Evolutionary conservation across 805 yeast species (phyloP).

Genomic region (Brettanomyces custersianus): DNA sequence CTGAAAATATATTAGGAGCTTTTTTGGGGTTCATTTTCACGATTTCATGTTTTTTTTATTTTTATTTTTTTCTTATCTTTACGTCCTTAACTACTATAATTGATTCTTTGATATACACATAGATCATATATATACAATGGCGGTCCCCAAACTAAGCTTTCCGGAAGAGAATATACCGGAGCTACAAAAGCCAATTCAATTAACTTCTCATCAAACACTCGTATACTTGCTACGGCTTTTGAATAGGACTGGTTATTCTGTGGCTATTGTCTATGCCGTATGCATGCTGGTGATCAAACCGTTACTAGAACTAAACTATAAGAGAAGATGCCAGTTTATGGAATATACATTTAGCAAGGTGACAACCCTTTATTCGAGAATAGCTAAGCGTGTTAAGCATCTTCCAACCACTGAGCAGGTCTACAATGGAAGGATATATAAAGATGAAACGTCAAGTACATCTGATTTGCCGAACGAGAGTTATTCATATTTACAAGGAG

Average conservation of each 20-base stretch:
- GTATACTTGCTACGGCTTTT: conserved; percentile 22
- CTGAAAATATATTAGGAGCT: neutral
- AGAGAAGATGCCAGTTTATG: conserved; percentile 29
- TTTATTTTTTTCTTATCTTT: neutral
- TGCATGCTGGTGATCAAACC: conserved; percentile 33
- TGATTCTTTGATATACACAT: neutral
- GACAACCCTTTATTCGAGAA: conserved; percentile 19
- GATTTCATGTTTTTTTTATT: neutral
- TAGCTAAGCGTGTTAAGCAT: conserved; percentile 19
- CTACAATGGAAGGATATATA: conserved; percentile 28
- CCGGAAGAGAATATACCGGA: conserved; percentile 22
- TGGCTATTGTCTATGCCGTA: conserved; percentile 23
- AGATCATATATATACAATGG: neutral
- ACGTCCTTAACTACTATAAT: neutral
- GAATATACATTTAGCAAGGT: conserved; percentile 21
- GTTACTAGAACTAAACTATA: conserved; percentile 27
- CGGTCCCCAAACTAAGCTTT: conserved; percentile 22
- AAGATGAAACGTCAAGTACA: conserved; percentile 25
- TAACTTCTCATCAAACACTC: conserved; percentile 14
- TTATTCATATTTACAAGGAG: conserved; percentile 1
- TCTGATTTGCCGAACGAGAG: conserved; percentile 12
- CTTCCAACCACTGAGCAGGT: conserved; percentile 35
- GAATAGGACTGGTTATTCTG: conserved; percentile 26
- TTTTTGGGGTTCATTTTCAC: neutral
- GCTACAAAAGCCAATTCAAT: neutral